Evolutionary conservation across 2,329 filamentous ascomycete species (phyloP), one percentile per base, ranked within the genome.

Genomic region (Epichloe gansuensis): DNA sequence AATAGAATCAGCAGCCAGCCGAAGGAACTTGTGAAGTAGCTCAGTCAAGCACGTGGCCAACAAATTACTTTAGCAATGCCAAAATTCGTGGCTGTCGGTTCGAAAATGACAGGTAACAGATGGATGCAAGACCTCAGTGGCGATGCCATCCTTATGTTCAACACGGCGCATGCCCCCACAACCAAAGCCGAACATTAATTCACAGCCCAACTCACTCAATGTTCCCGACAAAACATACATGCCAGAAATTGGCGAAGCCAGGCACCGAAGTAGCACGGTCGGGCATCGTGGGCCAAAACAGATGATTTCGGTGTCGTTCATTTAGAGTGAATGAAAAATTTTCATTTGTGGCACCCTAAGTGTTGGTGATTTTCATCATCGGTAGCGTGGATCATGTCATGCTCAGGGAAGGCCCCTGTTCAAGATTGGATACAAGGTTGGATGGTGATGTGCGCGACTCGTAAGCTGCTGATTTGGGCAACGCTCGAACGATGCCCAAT

Each of bases 91-190:
- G 15, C 45, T 23, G 39, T 44, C 31, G 15, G n/a, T 35, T 11
- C 7, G 23, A 17, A 39, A 46, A 28, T 31, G 39, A 53, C 42
- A 31, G 8, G 42, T 48, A 21, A 23, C 28, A 51, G 41, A 42
- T 28, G 25, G 23, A 31, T 50, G 34, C 46, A 41, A 23, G 21
- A 37, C 15, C 44, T 35, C 34, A n/a, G 21, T 7, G 38, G 44
- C 28, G 15, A 51, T 44, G 38, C 35, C 17, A 37, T 50, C 48
- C 47, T 48, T 50, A 54, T 51, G 43, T 54, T 50, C n/a, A 17
- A 23, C 42, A 46, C 52, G 39, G 21, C 35, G 41, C 25, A 21
- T 35, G 13, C 17, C 35, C 35, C 11, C 6, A n/a, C 8, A 21
- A 35, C 38, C 28, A 48, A 25, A 48, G 35, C 35, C 21, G 43